Evolutionary conservation across 108 stramenopile species (phyloP).

Genomic region (Seminavis robusta): DNA sequence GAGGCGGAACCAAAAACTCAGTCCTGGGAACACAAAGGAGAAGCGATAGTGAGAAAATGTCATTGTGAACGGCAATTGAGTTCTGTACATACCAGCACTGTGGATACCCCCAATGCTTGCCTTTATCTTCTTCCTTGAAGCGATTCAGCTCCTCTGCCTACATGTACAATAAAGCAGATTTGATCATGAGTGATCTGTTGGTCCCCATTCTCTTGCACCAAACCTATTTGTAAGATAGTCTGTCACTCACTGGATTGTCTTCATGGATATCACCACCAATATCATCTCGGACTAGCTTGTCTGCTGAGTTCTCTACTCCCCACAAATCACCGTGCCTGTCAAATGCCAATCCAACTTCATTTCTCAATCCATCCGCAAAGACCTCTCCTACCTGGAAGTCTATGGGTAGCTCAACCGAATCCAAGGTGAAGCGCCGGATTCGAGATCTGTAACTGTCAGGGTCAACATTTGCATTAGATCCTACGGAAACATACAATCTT

Average conservation of each 20-base stretch:
- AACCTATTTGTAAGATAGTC: no score
- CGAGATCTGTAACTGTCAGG: slow-evolving; percentile 53
- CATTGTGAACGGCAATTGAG: no score
- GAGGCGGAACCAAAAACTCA: slow-evolving; percentile 46
- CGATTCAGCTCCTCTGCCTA: slow-evolving; percentile 71
- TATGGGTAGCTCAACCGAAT: slow-evolving; percentile 18
- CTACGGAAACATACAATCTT: slow-evolving; percentile 59
- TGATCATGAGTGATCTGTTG: no score
- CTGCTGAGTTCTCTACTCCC: slow-evolving; percentile 79
- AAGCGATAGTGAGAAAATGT: no score
- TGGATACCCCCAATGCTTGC: slow-evolving; percentile 66
- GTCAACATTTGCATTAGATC: slow-evolving; percentile 51
- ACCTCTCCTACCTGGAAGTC: slow-evolving; percentile 55
- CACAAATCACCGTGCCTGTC: slow-evolving; percentile 59
- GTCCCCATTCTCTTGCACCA: no score
- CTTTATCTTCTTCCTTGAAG: slow-evolving; percentile 48
- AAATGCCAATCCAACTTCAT: slow-evolving; percentile 77
- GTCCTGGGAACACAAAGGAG: no score
- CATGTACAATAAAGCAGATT: no score
- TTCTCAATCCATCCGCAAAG: slow-evolving; percentile 74
- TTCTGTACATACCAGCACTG: no score
- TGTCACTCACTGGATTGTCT: slow-evolving; percentile 70
- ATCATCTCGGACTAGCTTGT: slow-evolving; percentile 54
- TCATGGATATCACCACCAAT: slow-evolving; percentile 68
- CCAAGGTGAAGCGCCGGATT: slow-evolving; percentile 49